Base-by-base conservation (phyloP, 2,329 filamentous ascomycete genomes). In the Fusarium bulbicola region DNA sequence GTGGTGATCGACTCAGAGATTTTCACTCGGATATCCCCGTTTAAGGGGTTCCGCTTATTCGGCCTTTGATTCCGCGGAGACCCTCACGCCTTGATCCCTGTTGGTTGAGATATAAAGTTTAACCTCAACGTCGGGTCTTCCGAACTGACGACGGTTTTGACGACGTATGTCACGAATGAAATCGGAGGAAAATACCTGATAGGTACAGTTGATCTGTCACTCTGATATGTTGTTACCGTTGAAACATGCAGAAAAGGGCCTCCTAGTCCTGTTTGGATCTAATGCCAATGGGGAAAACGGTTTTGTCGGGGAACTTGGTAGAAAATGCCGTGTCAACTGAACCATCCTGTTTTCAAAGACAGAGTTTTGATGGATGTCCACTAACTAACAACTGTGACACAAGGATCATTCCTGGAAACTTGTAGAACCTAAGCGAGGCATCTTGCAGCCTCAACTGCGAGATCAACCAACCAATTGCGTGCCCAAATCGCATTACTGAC, bases 121-220 rank as follows among this genome's bases (percentile, higher is more conserved):
- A 70, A 57, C 59, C 65, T 69, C 53, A 36, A 26, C 28, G 63
- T 63, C 50, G 50, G 63, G 50, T 57, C 66, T 20, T 34, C n/a
- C 60, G 26, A 47, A 18, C 15, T 20, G 21, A 49, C 12, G 15
- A 54, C 36, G 20, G 34, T 18, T 10, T 28, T 36, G 20, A 39
- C 20, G 21, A 39, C 37, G 37, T 39, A 21, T 57, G 37, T 24
- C 39, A 28, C 34, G 28, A 28, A 28, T 54, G 34, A 34, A 18
- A 46, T 32, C 54, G 54, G 54, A 58, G 30, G 16, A 18, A 34
- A 47, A 58, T 28, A 47, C 54, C 20, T 30, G 40, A 58, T 11
- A 36, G 54, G 54, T n/a, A 36, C 36, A 49, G 54, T 36, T 36
- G 40, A 58, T 58, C 30, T 49, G 54, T 58, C 32, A 36, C 40